Evolutionary conservation across 2,329 filamentous ascomycete genomes (phyloP).

Genomic region (Aspergillus puulaauensis): DNA sequence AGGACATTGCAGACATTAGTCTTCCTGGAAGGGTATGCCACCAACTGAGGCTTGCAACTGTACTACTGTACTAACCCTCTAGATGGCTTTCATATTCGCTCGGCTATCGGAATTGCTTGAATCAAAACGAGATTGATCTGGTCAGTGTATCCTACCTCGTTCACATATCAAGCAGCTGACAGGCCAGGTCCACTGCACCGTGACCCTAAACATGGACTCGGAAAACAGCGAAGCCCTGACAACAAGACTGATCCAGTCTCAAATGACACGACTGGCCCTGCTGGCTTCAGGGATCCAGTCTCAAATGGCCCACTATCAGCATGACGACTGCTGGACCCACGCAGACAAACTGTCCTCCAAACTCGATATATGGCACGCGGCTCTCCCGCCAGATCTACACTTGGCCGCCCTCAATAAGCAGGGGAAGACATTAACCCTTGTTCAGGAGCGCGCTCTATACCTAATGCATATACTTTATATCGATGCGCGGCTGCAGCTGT

Average conservation of each 20-base stretch:
- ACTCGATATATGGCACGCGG: neutral
- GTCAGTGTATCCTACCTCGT: neutral
- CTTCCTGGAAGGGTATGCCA: neutral
- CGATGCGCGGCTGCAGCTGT: neutral
- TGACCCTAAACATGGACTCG: neutral
- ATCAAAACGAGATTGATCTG: neutral
- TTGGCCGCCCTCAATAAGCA: neutral
- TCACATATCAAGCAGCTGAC: neutral
- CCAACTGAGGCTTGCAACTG: too few species aligned
- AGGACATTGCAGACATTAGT: neutral
- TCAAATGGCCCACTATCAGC: neutral
- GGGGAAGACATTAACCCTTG: neutral
- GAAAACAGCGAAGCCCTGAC: neutral
- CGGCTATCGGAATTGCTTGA: neutral
- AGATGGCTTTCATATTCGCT: slow-evolving; percentile 1
- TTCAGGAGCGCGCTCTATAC: neutral
- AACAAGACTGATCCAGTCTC: neutral
- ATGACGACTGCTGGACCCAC: neutral
- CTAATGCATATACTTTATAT: neutral
- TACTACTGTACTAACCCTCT: too few species aligned
- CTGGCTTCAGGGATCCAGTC: neutral
- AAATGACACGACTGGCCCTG: neutral
- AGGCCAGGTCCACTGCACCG: neutral
- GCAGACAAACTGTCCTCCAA: neutral
- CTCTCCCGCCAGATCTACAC: neutral